Evolutionary conservation across 352 stramenopile species (phyloP).

Genomic region (Pythium myriotylum): DNA sequence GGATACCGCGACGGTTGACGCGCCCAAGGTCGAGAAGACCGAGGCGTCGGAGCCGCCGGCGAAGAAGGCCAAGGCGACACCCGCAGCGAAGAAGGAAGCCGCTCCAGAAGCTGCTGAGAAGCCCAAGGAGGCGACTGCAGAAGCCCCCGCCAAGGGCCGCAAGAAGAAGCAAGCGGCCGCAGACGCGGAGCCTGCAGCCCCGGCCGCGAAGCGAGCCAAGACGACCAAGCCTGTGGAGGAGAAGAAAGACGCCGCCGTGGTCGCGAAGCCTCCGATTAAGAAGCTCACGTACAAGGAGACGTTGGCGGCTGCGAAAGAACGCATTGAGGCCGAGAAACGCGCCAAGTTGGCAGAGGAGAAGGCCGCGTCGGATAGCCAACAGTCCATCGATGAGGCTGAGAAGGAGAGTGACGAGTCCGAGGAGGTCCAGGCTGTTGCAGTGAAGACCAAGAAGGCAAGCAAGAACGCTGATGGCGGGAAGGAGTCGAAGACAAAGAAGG

Average conservation of each 20-base stretch:
- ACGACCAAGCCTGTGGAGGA: constrained; percentile 8
- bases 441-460: constrained; percentile 10
- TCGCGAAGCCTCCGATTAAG: constrained; percentile 2
- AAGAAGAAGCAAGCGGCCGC: constrained; percentile 37
- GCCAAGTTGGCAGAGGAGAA: constrained; percentile 7
- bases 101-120: neutral
- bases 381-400: neutral
- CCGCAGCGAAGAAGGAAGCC: constrained; percentile 7
- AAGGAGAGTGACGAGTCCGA: neutral
- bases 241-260: constrained; percentile 10
- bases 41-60: constrained; percentile 22
- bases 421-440: neutral
- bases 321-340: constrained; percentile 39
- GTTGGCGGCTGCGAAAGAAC: constrained; percentile 39
- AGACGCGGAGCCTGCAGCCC: constrained; percentile 29
- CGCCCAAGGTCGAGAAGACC: neutral
- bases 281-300: constrained; percentile 39
- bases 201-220: constrained; percentile 45
- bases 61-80: constrained; percentile 30
- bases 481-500: constrained; percentile 3
- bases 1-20: constrained; percentile 9
- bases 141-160: constrained; percentile 34
- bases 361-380: neutral
- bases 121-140: neutral
- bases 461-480: constrained; percentile 3